phyloP scores from a whole-genome alignment of 768 basidiomycete genomes.

The Tremella yokohamensis region DNA sequence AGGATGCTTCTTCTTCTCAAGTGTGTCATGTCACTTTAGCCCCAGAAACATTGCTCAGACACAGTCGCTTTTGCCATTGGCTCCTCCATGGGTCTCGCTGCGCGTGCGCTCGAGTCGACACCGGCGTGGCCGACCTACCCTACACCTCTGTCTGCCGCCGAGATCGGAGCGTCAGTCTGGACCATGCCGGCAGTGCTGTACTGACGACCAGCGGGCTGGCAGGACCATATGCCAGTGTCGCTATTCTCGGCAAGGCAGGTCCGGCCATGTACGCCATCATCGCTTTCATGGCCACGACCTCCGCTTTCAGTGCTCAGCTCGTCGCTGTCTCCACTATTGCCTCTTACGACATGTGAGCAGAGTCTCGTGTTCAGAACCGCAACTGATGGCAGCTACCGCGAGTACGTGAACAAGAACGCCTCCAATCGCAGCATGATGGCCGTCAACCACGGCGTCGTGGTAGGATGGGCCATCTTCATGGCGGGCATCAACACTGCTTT shows the following conservation, averaged over 20 bases:
- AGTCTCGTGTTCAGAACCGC: constrained; percentile 33
- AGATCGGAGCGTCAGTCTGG: no score
- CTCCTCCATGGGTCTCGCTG: constrained; percentile 54
- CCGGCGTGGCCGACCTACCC: constrained; percentile 60
- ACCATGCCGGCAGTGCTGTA: constrained; percentile 44
- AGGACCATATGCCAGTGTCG: constrained; percentile 56
- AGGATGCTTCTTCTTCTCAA: constrained; percentile 59
- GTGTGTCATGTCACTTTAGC: constrained; percentile 4
- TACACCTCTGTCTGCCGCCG: not conserved
- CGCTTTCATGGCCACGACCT: constrained; percentile 55
- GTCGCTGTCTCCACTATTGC: constrained; percentile 15
- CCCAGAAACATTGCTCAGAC: not conserved
- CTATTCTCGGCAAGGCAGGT: constrained; percentile 56
- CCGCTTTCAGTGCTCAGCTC: constrained; percentile 56
- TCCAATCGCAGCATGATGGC: constrained; percentile 35
- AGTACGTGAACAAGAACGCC: constrained; percentile 18
- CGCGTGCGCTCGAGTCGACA: constrained; percentile 50
- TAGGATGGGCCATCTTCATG: constrained; percentile 40
- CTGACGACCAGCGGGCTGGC: constrained; percentile 54
- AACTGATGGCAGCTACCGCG: constrained; percentile 35
- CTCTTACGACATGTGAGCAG: no score
- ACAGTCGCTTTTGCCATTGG: constrained; percentile 51
- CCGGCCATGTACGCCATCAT: constrained; percentile 55
- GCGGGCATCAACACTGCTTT: constrained; percentile 26
- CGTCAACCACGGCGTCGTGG: constrained; percentile 42